Evolutionary conservation across 108 stramenopile species (phyloP).

Genomic region (Asterionellopsis glacialis): DNA sequence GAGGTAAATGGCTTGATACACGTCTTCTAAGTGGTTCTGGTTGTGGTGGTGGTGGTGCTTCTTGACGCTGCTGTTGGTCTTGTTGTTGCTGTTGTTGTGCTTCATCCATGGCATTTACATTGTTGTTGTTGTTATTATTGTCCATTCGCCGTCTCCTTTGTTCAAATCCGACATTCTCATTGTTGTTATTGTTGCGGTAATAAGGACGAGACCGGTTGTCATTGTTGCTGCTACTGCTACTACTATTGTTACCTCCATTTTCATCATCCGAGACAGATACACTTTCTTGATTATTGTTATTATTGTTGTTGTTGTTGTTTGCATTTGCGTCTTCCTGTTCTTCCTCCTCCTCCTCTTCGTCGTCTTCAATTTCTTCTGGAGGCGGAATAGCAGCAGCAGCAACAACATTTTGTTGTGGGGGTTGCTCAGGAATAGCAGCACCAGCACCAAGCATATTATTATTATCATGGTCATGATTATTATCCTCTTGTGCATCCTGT

Average conservation of each 20-base stretch:
- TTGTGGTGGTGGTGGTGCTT: not conserved
- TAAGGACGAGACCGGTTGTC: too few relatives aligned
- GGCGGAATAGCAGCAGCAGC: not conserved
- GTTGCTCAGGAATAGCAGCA: not conserved
- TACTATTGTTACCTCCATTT: not conserved
- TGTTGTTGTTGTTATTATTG: not conserved
- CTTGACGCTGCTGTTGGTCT: too few relatives aligned
- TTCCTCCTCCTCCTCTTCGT: slow-evolving; percentile 23
- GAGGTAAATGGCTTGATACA: not conserved
- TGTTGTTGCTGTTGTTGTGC: not conserved
- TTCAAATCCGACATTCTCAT: not conserved
- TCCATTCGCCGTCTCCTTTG: not conserved
- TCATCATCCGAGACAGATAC: slow-evolving; percentile 54
- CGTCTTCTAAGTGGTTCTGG: not conserved
- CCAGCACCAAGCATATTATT: not conserved
- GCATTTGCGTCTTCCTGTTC: slow-evolving; percentile 14
- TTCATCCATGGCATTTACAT: not conserved
- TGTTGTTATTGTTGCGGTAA: too few relatives aligned
- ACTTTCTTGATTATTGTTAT: slow-evolving; percentile 5
- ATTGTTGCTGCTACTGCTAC: too few relatives aligned
- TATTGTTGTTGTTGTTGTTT: not conserved
- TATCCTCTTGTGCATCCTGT: not conserved
- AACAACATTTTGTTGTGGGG: not conserved
- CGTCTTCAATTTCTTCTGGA: slow-evolving; percentile 8
- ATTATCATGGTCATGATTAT: not conserved